A percentile compares a stretch with the other conserved stretches of the same genome.
Evolutionary conservation across 768 basidiomycete species (phyloP).

Genomic region (Trametes cinnabarina): DNA sequence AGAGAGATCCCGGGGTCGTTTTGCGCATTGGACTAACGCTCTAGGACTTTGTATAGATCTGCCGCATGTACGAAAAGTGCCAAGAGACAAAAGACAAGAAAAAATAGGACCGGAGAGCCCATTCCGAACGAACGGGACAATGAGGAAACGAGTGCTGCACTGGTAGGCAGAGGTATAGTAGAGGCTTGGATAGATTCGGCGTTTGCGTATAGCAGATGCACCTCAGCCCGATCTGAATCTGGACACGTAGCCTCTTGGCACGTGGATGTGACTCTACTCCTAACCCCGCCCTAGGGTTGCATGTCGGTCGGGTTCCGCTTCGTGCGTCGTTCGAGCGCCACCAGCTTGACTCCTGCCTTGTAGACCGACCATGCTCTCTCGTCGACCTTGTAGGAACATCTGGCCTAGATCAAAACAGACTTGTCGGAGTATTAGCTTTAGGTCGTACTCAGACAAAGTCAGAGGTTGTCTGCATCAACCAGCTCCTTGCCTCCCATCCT

Average conservation of each 20-base stretch:
- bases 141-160: not conserved
- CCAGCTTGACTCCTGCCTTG: not conserved
- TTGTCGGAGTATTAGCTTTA: not conserved
- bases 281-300: constrained; percentile 7
- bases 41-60: constrained; percentile 81
- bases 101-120: constrained; percentile 27
- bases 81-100: constrained; percentile 33
- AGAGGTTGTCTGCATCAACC: constrained; percentile 32
- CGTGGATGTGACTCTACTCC: not conserved
- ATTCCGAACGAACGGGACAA: constrained; percentile 21
- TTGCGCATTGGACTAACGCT: constrained; percentile 57
- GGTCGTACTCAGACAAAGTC: constrained; percentile 37
- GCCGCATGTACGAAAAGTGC: constrained; percentile 46
- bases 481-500: not conserved
- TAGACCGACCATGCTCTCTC: constrained; percentile 1
- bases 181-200: not conserved
- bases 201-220: not conserved
- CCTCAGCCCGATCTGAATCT: constrained; percentile 1
- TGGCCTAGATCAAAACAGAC: not conserved
- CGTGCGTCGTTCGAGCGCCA: not conserved
- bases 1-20: constrained; percentile 21
- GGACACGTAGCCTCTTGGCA: constrained; percentile 15
- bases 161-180: not conserved
- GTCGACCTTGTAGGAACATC: not conserved
- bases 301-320: not conserved